These are phyloP conservation scores for Paulownia fortunei DNA, from an alignment of 257 asterid genomes.

Conservation along the genomic window DNA sequence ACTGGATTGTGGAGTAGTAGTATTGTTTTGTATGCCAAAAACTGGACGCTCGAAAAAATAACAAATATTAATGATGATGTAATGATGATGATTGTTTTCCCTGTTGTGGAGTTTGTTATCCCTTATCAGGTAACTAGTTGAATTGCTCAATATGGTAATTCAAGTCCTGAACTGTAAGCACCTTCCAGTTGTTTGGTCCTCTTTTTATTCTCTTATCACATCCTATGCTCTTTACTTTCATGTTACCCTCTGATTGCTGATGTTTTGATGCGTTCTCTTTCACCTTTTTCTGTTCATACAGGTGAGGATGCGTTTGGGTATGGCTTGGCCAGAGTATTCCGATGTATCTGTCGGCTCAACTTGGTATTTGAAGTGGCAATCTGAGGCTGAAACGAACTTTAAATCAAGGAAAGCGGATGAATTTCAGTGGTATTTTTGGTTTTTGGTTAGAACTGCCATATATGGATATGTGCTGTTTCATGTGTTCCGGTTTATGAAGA, in stretches of 20 bases:
- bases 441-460: constrained; percentile 67
- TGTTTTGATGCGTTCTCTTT: constrained; percentile 23
- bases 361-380: constrained; percentile 92
- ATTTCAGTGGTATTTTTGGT: constrained; percentile 80
- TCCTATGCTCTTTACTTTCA: constrained; percentile 14
- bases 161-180: constrained; percentile 8
- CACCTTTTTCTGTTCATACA: constrained; percentile 33
- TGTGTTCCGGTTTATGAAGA: constrained; percentile 60
- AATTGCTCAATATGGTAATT: constrained; percentile 25
- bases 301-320: constrained; percentile 83
- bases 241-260: constrained; percentile 22
- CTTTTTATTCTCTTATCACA: constrained; percentile 20
- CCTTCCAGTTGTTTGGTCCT: constrained; percentile 19
- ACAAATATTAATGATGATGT: constrained; percentile 70
- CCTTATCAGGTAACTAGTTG: constrained; percentile 75
- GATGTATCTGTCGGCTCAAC: constrained; percentile 73
- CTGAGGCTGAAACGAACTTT: constrained; percentile 76
- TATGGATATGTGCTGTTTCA: constrained; percentile 70
- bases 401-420: constrained; percentile 61
- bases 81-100: constrained; percentile 85
- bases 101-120: constrained; percentile 73
- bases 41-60: constrained; percentile 54
- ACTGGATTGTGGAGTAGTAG: constrained; percentile 64
- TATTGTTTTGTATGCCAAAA: constrained; percentile 52
- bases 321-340: constrained; percentile 95